Base-by-base conservation (phyloP, 768 basidiomycete species). In the Phlegmacium glaucopus region DNA sequence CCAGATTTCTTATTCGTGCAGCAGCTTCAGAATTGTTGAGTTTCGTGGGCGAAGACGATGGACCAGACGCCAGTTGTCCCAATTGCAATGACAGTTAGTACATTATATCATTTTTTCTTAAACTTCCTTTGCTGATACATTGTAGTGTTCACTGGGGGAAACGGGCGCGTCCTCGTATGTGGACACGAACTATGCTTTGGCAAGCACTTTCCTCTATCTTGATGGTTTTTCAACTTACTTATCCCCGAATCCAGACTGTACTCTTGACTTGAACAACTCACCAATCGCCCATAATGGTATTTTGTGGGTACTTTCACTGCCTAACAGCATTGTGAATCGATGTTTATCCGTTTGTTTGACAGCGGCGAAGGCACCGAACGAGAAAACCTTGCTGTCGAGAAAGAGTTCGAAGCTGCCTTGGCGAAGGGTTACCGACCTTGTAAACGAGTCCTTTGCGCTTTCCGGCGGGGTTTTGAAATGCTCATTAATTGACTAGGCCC, bases 111-210 rank as follows among this genome's bases (percentile, higher is more conserved):
- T 17, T 35, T 16, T 39, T 22, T 11, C 26, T 29, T 40, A 4
- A 26, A 9, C 2, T 27, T 28, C 18, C 27, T 29, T 27, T 25
- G 16, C 27, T 12, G 27, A 29, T 48, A 37, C 15, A 7, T 42
- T n/a, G 8, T 51, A 78, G 78, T 77, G 47, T 74, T 77, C 45
- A 64, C 70, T 26, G 68, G 68, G 12, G 67, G 75, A 41, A 79
- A 71, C 48, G 82, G 83, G 1, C 72, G 79, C 6, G 63, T 90
- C n/a, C 72, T 89, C 9, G 60, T 65, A 0, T 90, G 90, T 55
- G 72, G 77, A 1, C 87, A 90, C 54, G 78, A 82, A 46, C 74
- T 86, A 30, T 90, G 88, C 55, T 71, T 69, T 25, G 76, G 80
- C 80, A 25, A 29, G 72, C 56, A 29, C 10, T 9, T 43, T 22